Percentiles rank a stretch among this genome's conserved stretches.
Evolutionary conservation across 2,329 filamentous ascomycete genomes (phyloP).

Genomic region (Fusarium sp.): DNA sequence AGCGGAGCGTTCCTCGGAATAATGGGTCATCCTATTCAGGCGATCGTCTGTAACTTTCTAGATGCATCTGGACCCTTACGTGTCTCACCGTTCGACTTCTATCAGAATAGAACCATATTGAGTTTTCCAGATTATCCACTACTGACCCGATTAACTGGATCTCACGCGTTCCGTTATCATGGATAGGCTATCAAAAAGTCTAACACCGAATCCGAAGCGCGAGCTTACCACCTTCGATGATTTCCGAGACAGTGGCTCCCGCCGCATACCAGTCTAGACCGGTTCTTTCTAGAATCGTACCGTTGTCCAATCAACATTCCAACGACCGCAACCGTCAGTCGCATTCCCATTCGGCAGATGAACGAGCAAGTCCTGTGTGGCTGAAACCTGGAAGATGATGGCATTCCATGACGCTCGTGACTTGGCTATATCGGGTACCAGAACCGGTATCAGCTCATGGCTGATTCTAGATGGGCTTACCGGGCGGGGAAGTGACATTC

Average conservation of each 20-base stretch:
- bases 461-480: background rate
- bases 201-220: background rate
- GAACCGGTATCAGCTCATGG: background rate
- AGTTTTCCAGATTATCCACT: background rate
- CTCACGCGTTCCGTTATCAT: background rate
- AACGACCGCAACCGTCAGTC: conserved; percentile 8
- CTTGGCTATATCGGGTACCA: background rate
- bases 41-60: background rate
- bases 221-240: too few relatives aligned
- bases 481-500: background rate
- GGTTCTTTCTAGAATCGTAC: background rate
- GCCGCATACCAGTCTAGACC: background rate
- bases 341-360: background rate
- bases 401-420: conserved; percentile 7
- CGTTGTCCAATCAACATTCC: background rate
- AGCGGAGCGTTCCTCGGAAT: background rate
- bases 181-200: background rate
- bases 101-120: rapidly evolving
- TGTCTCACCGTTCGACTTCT: rapidly evolving
- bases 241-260: background rate
- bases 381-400: conserved; percentile 8
- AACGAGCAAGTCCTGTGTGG: background rate
- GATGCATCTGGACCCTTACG: background rate
- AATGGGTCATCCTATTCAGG: rapidly evolving
- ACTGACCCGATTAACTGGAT: background rate